Evolutionary conservation across 169 alveolate genomes (phyloP).

Genomic region (Plasmodium vinckei): DNA sequence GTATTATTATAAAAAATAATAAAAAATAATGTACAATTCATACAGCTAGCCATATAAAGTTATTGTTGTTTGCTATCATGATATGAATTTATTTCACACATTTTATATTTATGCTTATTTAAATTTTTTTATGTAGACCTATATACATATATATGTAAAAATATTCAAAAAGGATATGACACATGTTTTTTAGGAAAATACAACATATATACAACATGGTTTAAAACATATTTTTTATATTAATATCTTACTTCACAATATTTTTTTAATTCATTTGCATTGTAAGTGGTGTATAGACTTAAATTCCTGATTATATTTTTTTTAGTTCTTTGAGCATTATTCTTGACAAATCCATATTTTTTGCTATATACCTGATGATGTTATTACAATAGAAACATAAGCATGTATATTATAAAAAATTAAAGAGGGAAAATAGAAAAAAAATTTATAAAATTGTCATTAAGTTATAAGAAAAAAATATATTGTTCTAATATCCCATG

Average conservation of each 20-base stretch:
- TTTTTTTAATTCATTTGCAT: slow-evolving; percentile 41
- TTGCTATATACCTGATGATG: slow-evolving; percentile 40
- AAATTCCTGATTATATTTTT: slow-evolving; percentile 22
- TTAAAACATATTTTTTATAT: no score
- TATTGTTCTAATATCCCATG: no score
- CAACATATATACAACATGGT: no score
- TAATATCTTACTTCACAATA: slow-evolving; percentile 48
- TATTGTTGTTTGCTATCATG: background rate
- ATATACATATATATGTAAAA: background rate
- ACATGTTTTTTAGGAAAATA: no score
- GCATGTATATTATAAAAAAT: background rate
- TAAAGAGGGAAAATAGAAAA: no score
- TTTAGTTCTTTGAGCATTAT: slow-evolving; percentile 20
- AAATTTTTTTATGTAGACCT: background rate
- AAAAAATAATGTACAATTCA: background rate
- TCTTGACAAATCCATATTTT: slow-evolving; percentile 65
- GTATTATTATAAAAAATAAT: background rate
- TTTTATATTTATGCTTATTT: no score
- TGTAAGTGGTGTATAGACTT: slow-evolving; percentile 47
- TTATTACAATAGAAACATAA: background rate
- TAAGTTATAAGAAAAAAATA: no score
- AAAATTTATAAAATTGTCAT: no score
- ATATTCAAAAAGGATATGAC: background rate
- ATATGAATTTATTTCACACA: background rate
- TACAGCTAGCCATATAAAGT: background rate